Evolutionary conservation across 257 asterid species (phyloP), one percentile per base, ranked within the genome.

Genomic region (Nicotiana attenuata): DNA sequence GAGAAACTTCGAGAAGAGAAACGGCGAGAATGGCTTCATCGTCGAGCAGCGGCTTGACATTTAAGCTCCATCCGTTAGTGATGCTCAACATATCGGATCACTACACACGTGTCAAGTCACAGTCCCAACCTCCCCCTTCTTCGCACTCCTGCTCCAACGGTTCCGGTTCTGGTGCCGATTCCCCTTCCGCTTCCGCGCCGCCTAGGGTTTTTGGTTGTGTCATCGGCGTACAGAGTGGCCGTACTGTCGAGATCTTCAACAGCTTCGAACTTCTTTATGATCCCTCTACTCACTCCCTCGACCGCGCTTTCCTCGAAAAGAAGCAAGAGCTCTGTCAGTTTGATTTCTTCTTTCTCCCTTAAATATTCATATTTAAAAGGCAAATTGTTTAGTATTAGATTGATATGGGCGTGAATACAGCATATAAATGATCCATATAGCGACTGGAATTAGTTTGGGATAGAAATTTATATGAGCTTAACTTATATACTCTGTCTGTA

Each of bases 221-320:
- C 41, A 94, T 94, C 90, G 99, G 97, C 28, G 95, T 96, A 28
- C 99, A 96, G 85, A 89, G 89, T 85, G 98, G 98, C 65, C 97
- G 99, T 75, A 94, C 95, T 33, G 98, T 94, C 24, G 99, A 96
- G 98, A 92, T 96, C 91, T 96, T 96, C 89, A 94, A 96, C 85
- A 96, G 97, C 81, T 94, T 96, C 83, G 99, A 96, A 85, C 97
- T 96, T 65, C 91, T 94, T 63, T 94, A 87, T 83, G 98, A 96
- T 87, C 81, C 90, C 66, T 38, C 55, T 35, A 89, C 97, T n/a
- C 91, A 89, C 77, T 86, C 98, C 3, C 92, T 96, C 41, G 98
- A 92, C 90, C 98, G 97, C 59, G 84, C 87, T 81, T 96, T 92
- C 81, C 93, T 96, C 80, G 97, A 92, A 85, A 96, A 94, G 86